Evolutionary conservation across 148 eudicot species (phyloP), one percentile per base, ranked within the genome.

Genomic region (Rhododendron molle): DNA sequence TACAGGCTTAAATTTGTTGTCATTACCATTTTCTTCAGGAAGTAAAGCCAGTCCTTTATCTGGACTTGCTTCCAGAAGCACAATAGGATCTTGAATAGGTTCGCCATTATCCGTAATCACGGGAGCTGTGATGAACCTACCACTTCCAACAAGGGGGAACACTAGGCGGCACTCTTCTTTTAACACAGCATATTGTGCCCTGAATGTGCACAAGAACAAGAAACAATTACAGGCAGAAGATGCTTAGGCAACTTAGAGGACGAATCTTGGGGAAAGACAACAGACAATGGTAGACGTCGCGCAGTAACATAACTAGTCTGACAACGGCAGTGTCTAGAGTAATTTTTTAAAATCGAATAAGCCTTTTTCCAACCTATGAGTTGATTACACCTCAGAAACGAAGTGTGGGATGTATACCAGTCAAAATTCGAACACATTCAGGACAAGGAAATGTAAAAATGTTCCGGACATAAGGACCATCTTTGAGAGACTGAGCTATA

Each of bases 61-160:
- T 76, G 88, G 58, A 83, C 85, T 86, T 78, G 94, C 85, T 89
- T 97, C 93, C 82, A 85, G 88, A 84, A 95, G 98, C 80, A 94
- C 98, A 80, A 97, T 85, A 69, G 99, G 99, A 89, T 97, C 99
- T 78, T 79, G 88, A 89, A 92, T 94, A 81, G 96, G 92, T 32
- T 91, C 93, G 43, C 99, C 99, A 54, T 88, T 87, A 52, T 95
- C 97, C 47, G 92, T 91, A 83, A 96, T 93, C 85, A 96, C 79
- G 74, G 99, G 98, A 74, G 97, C 99, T 67, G 99, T 97, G 76
- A 97, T 91, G 74, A 90, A 92, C 84, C 87, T 92, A 76, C 99
- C 99, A 89, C 98, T 97, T 56, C 99, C 99, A 88, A 97, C 87
- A 83, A 95, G 77, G 62, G 98, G 95, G 87, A 97, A 97, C 95